Evolutionary conservation across 1,284 basidiomycete species (phyloP), one percentile per base, ranked within the genome.

Genomic region (Tilletiopsis washingtonensis): DNA sequence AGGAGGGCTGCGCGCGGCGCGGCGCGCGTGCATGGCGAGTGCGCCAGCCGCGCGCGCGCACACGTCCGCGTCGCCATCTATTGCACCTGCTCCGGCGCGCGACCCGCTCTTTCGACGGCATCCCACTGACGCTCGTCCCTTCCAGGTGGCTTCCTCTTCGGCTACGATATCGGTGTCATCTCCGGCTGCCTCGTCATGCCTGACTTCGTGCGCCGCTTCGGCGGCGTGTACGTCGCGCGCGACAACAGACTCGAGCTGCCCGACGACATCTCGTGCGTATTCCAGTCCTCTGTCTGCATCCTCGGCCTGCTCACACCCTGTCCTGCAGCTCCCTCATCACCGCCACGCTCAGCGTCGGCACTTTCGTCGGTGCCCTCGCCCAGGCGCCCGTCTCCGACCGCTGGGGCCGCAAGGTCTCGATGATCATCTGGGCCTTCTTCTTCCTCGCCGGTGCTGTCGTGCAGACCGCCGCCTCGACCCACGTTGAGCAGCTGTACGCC

Each of bases 271-370:
- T 11, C 32, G 32, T 34, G 32, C 15, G 26, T 46, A 11, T 34
- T 34, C 32, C 12, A 34, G 17, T 17, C 32, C 17, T 3, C 3
- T 3, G 32, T 3, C 32, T 34, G 12, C 12, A 34, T 12, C 32
- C 12, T 2, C 32, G 32, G 9, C n/a, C 29, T 9, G n/a, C 29
- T n/a, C 29, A 9, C 17, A 12, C 12, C 32, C 17, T 34, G 32
- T 17, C 32, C 12, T 34, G 32, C 32, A 34, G 32, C 23, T 83
- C 82, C 6, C 76, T 85, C 49, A 78, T 85, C 60, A 80, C 82
- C 40, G 84, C 83, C 39, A 84, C 84, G 53, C 80, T 86, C 43
- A 82, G 81, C 6, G 82, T 81, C 17, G 84, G 85, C 45, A 86
- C 82, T 25, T 85, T 86, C 76, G 79, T 83, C 55, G 84, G 80